Conservation (phyloP, 2,329 filamentous ascomycete genomes). For the Coleophoma cylindrospora region DNA sequence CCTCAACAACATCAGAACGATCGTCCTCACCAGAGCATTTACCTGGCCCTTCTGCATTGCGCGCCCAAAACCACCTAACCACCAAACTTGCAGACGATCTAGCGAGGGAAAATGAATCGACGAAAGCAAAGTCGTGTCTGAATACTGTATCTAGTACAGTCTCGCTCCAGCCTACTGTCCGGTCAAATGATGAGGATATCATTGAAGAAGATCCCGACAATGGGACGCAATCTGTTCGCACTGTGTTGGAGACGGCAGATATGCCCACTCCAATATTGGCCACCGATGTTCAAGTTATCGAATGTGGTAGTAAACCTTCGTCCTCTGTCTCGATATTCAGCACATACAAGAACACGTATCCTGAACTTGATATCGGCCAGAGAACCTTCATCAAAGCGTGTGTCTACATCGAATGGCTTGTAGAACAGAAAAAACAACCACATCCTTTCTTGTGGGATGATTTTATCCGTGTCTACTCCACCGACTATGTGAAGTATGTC, state of each 20-base stretch:
- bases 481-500: constrained; percentile 38
- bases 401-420: constrained; percentile 35
- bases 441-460: constrained; percentile 46
- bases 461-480: constrained; percentile 40
- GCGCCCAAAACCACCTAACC: too few species aligned
- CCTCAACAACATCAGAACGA: too few species aligned
- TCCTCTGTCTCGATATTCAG: constrained; percentile 20
- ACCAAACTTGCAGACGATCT: too few species aligned
- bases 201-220: not conserved
- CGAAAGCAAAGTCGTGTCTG: too few species aligned
- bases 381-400: constrained; percentile 40
- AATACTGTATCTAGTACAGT: not conserved
- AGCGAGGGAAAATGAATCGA: too few species aligned
- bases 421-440: constrained; percentile 26
- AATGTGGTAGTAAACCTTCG: not conserved
- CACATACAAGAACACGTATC: constrained; percentile 37
- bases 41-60: too few species aligned
- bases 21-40: too few species aligned
- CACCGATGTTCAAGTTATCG: not conserved
- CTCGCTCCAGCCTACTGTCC: not conserved
- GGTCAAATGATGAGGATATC: too few species aligned
- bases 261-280: not conserved
- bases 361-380: constrained; percentile 33
- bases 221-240: not conserved
- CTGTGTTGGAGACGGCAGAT: not conserved